These are phyloP conservation scores for Fusarium setosum DNA, from an alignment of 2,329 filamentous ascomycete genomes.

Conservation along the genomic window DNA sequence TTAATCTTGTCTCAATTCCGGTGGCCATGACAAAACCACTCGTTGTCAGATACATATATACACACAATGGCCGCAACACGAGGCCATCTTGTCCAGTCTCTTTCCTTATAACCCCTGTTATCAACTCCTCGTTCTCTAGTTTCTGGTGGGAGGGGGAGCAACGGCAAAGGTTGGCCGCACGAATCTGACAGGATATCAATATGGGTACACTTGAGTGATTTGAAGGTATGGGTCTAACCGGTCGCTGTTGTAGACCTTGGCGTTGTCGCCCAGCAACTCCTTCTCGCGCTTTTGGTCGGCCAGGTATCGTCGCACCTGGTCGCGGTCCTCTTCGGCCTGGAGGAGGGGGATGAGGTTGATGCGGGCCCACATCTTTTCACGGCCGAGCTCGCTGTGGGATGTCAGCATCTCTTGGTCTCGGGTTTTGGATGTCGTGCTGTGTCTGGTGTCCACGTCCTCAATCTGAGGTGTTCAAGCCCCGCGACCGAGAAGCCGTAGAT, in stretches of 20 bases:
- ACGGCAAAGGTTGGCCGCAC: conserved; percentile 84
- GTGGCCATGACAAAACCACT: conserved; percentile 16
- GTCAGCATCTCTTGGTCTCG: conserved; percentile 7
- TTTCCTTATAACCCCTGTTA: conserved; percentile 8
- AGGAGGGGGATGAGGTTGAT: conserved; percentile 94
- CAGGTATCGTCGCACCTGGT: conserved; percentile 87
- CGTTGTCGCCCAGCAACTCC: conserved; percentile 86
- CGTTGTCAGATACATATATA: conserved; percentile 41
- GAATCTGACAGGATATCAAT: conserved; percentile 65
- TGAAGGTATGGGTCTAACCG: conserved; percentile 66
- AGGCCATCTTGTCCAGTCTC: background rate
- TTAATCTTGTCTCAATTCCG: conserved; percentile 32
- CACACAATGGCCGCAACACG: conserved; percentile 18
- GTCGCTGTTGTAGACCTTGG: conserved; percentile 88
- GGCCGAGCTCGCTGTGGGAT: conserved; percentile 80
- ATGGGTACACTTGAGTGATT: background rate
- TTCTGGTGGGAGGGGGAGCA: conserved; percentile 73
- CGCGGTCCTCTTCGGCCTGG: conserved; percentile 96
- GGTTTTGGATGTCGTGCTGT: no score
- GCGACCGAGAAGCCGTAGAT: no score
- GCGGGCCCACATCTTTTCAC: conserved; percentile 98
- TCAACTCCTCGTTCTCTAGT: conserved; percentile 43
- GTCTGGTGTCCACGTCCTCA: no score
- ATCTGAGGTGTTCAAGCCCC: no score
- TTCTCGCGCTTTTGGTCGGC: conserved; percentile 92